Base-by-base conservation (phyloP, 495 filamentous ascomycete genomes). In the Penicillium canescens region DNA sequence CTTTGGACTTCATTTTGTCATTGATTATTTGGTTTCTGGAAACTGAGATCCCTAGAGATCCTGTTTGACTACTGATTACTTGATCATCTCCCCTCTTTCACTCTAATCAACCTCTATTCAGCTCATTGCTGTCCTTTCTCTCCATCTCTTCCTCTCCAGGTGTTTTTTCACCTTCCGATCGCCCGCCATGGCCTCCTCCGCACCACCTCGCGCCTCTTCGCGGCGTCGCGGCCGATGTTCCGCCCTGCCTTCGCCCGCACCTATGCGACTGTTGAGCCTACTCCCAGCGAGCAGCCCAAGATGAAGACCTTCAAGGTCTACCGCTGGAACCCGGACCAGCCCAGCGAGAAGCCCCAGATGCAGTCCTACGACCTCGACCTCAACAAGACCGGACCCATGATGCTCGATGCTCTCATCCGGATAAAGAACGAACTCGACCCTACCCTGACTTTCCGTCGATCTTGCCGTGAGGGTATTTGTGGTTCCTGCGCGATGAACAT, bases 401-500 rank as follows among this genome's bases (percentile, higher is more conserved):
- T 98, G 70, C 78, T 98, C 59, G 94, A 98, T 72, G 94, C 94
- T 45, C 76, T 98, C 61, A 95, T 98, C 68, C 78, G 93, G 58
- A 94, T 98, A 78, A 98, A 98, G 91, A 98, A 98, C 75, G 94
- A 98, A 81, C 67, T 96, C 28, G 94, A 98, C 72, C 94, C 94
- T 20, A 97, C 94, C 35, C 75, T 98, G 64, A 98, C 94, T 42
- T 98, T 98, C 80, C 82, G 94, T 60, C 76, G 94, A 67, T 93
- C 89, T 66, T 98, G 94, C 79, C 76, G 94, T 75, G 94, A 98
- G 81, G 94, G 94, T 55, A 98, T 98, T 67, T 98, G 94, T 68
- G 94, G 94, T 48, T 93, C 89, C 69, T 98, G 94, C 69, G 94
- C 94, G 52, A 98, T 98, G 94, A 98, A 98, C 80, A 96, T 98